These are phyloP conservation scores for Coemansia sp. DNA, from an alignment of 192 early-diverging fungal genomes.

Conservation along the genomic window DNA sequence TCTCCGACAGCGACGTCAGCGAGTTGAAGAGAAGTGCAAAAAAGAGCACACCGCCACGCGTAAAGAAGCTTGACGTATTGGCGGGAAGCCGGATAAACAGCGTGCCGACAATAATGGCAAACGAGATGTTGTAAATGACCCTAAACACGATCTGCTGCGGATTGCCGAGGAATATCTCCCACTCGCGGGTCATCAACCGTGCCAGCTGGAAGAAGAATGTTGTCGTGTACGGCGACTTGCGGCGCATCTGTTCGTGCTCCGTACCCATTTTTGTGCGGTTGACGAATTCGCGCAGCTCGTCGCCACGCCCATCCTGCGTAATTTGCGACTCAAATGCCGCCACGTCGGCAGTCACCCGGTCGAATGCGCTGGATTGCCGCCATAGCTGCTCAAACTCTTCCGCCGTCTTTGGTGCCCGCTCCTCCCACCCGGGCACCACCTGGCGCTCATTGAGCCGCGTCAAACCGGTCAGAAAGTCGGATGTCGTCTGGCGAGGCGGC, in stretches of 20 bases:
- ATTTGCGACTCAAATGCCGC: conserved; percentile 45
- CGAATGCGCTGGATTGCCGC: conserved; percentile 49
- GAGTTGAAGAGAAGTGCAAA: conserved; percentile 71
- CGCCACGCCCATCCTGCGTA: conserved; percentile 15
- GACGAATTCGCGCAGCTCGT: conserved; percentile 54
- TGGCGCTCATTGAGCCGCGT: conserved; percentile 66
- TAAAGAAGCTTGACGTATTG: conserved; percentile 64
- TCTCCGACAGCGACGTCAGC: conserved; percentile 67
- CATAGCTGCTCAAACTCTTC: conserved; percentile 72
- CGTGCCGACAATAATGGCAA: conserved; percentile 75
- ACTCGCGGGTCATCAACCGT: conserved; percentile 64
- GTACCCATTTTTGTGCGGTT: conserved; percentile 60
- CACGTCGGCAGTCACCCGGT: conserved; percentile 34
- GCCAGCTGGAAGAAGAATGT: conserved; percentile 69
- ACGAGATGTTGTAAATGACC: conserved; percentile 61
- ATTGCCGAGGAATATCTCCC: conserved; percentile 64
- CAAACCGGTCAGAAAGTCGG: conserved; percentile 75
- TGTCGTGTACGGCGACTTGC: conserved; percentile 66
- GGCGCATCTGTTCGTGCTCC: conserved; percentile 53
- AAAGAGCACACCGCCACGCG: conserved; percentile 52
- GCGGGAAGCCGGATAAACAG: conserved; percentile 67
- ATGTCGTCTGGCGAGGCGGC: conserved; percentile 67
- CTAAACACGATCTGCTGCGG: conserved; percentile 57
- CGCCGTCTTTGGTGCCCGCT: conserved; percentile 58
- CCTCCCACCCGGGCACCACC: conserved; percentile 60